Evolutionary conservation across 1,284 basidiomycete species (phyloP).

Genomic region (Grifola frondosa): DNA sequence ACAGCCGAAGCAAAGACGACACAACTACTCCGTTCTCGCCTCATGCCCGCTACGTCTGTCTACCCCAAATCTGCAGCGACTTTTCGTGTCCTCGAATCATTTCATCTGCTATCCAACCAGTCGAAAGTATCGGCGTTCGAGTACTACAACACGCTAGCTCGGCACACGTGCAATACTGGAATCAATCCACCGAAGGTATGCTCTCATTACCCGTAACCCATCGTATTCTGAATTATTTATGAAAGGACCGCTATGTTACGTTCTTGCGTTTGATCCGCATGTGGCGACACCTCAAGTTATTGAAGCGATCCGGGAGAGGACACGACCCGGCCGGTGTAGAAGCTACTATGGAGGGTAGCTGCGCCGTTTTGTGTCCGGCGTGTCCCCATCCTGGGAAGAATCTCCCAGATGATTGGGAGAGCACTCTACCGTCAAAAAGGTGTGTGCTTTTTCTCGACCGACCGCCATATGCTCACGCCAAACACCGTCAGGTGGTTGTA

Average conservation of each 20-base stretch:
- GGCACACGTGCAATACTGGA: slow-evolving; percentile 17
- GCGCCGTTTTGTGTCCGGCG: slow-evolving; percentile 28
- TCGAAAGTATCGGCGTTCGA: slow-evolving; percentile 16
- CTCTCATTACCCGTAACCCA: too few relatives aligned
- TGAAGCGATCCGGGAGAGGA: slow-evolving; percentile 21
- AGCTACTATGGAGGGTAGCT: slow-evolving; percentile 16
- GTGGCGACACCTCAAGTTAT: slow-evolving; percentile 20
- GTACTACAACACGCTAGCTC: slow-evolving; percentile 15
- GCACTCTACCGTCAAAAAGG: slow-evolving; percentile 3
- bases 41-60: slow-evolving; percentile 13
- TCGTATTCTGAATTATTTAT: too few relatives aligned
- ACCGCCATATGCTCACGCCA: slow-evolving; percentile 66
- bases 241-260: slow-evolving; percentile 17
- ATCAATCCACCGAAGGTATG: neutral
- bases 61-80: slow-evolving; percentile 17
- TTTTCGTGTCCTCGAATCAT: slow-evolving; percentile 14
- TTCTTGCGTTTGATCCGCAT: slow-evolving; percentile 19
- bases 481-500: slow-evolving; percentile 22
- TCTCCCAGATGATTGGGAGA: slow-evolving; percentile 29
- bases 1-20: neutral
- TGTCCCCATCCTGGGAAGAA: slow-evolving; percentile 31
- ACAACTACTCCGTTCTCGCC: slow-evolving; percentile 8
- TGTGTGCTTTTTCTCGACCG: neutral
- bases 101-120: slow-evolving; percentile 14
- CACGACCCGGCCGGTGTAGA: slow-evolving; percentile 17